These are phyloP conservation scores for Aspergillus fijiensis DNA, from an alignment of 2,329 filamentous ascomycete genomes.

Conservation along the genomic window DNA sequence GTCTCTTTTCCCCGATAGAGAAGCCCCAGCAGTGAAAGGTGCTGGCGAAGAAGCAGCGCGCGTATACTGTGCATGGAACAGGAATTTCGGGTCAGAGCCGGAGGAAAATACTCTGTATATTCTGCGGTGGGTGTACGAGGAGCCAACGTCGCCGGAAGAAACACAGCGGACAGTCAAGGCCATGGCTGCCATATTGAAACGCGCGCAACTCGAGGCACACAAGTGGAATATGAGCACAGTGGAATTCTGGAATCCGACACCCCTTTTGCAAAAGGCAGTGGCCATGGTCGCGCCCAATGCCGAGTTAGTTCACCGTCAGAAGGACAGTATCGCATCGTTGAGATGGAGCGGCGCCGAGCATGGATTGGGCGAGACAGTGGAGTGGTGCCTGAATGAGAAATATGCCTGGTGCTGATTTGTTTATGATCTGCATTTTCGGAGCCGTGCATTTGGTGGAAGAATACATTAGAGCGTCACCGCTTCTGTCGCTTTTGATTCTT, in stretches of 20 bases:
- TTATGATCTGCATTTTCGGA: not conserved
- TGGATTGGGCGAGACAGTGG: conserved; percentile 39
- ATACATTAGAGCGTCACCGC: conserved; percentile 25
- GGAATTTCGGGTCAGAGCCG: conserved; percentile 38
- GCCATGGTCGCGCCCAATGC: conserved; percentile 38
- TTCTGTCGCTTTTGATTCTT: conserved; percentile 35
- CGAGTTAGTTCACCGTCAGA: conserved; percentile 46
- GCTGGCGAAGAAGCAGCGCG: conserved; percentile 57
- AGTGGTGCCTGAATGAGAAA: conserved; percentile 51
- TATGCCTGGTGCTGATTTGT: conserved; percentile 49
- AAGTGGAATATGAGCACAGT: conserved; percentile 70
- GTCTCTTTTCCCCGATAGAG: conserved; percentile 56
- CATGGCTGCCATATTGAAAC: conserved; percentile 62
- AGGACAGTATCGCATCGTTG: conserved; percentile 48
- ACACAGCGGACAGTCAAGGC: conserved; percentile 52
- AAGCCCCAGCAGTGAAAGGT: conserved; percentile 63
- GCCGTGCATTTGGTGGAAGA: not conserved
- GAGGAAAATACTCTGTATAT: conserved; percentile 44
- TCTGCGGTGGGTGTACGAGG: conserved; percentile 43
- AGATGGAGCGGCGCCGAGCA: conserved; percentile 47
- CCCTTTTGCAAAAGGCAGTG: conserved; percentile 49
- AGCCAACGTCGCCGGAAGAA: conserved; percentile 40
- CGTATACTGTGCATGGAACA: conserved; percentile 44
- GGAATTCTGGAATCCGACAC: conserved; percentile 79
- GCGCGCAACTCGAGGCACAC: conserved; percentile 68